Conservation (phyloP, 129 eudicot genomes). For the Artemisia annua region DNA sequence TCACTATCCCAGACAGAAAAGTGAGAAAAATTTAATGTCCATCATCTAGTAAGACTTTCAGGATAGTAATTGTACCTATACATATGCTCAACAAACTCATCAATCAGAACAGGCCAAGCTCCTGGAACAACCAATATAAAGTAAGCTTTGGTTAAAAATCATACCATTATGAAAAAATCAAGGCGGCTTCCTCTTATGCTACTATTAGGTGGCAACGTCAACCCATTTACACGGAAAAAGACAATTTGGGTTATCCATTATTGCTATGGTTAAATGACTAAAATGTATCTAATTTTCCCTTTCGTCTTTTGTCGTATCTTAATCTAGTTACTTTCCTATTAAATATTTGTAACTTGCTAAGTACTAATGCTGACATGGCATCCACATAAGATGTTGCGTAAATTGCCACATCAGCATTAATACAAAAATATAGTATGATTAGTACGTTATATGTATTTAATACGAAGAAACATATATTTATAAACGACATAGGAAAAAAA, state of each 20-base stretch:
- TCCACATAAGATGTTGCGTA: too few relatives aligned
- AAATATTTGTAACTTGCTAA: too few relatives aligned
- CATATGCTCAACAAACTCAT: conserved; percentile 99
- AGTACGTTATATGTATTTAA: too few relatives aligned
- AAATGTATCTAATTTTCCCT: neutral
- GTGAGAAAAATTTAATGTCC: neutral
- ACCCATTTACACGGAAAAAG: neutral
- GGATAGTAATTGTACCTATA: conserved; percentile 54
- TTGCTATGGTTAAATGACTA: neutral
- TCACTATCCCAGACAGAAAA: neutral
- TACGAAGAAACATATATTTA: too few relatives aligned
- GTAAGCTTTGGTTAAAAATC: conserved; percentile 6
- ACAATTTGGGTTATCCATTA: neutral
- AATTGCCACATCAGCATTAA: too few relatives aligned
- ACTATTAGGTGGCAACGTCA: neutral
- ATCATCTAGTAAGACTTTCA: neutral
- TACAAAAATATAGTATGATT: too few relatives aligned
- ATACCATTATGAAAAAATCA: neutral
- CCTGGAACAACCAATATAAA: conserved; percentile 42
- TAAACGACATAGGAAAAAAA: too few relatives aligned
- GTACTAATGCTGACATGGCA: too few relatives aligned
- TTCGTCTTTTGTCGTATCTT: too few relatives aligned
- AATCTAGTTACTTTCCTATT: too few relatives aligned
- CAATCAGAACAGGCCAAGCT: conserved; percentile 94
- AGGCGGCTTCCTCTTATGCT: neutral